Evolutionary conservation across 2,329 filamentous ascomycete species (phyloP).

Genomic region (Diplodia corticola): DNA sequence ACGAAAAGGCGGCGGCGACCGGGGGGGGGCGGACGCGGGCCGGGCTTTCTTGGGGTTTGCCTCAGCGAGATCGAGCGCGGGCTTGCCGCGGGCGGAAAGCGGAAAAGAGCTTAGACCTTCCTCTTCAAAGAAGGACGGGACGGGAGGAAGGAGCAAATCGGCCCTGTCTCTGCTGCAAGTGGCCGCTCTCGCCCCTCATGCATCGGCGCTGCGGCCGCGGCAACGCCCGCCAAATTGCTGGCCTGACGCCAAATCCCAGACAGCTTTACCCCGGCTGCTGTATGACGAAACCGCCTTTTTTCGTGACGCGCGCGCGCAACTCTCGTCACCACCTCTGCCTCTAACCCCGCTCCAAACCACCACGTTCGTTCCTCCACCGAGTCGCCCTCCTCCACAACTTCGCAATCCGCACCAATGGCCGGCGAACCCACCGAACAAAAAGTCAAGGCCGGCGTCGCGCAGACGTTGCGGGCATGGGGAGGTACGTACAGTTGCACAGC

Average conservation of each 20-base stretch:
- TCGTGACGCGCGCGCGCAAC: not conserved
- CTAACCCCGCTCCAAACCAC: not conserved
- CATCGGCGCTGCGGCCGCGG: not conserved
- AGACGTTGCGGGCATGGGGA: slow-evolving; percentile 53
- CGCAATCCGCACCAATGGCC: slow-evolving; percentile 40
- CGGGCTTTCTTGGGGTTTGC: not conserved
- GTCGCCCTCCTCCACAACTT: not conserved
- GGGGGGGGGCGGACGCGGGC: not conserved
- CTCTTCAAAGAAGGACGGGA: no score
- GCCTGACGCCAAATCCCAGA: not conserved
- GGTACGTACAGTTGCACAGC: slow-evolving; percentile 37
- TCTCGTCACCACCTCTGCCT: not conserved
- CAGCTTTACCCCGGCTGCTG: not conserved
- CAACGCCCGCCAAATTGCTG: slow-evolving; percentile 2
- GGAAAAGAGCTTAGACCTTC: not conserved
- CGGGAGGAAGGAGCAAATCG: not conserved
- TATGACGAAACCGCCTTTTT: slow-evolving; percentile 17
- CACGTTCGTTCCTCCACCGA: no score
- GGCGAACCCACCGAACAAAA: slow-evolving; percentile 37
- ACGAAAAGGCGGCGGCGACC: not conserved
- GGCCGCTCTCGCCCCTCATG: not conserved
- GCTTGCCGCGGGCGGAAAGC: not conserved
- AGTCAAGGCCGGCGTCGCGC: slow-evolving; percentile 44
- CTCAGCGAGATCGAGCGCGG: not conserved
- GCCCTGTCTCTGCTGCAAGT: slow-evolving; percentile 7